These are phyloP conservation scores for Platanthera guangdongensis DNA, from an alignment of 106 monocot species.

Conservation along the genomic window DNA sequence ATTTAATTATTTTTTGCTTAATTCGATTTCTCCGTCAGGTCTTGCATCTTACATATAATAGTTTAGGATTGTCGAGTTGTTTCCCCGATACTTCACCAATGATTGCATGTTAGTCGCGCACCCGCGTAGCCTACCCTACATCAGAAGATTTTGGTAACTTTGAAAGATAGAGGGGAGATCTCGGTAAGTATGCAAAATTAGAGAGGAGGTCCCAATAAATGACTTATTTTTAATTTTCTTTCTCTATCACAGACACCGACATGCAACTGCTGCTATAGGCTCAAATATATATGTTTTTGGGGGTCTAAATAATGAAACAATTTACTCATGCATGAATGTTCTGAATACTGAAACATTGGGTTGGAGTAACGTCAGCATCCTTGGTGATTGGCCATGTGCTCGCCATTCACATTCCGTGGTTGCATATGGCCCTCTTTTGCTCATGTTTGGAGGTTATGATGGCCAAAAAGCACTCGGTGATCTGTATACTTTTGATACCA, in stretches of 20 bases:
- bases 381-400: constrained; percentile 69
- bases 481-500: constrained; percentile 62
- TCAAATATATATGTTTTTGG: constrained; percentile 83
- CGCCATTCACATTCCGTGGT: constrained; percentile 85
- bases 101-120: too few species aligned
- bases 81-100: too few species aligned
- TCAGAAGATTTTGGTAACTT: too few species aligned
- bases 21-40: too few species aligned
- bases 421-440: constrained; percentile 42
- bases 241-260: constrained; percentile 68
- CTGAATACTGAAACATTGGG: constrained; percentile 49
- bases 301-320: constrained; percentile 63
- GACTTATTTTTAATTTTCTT: neutral
- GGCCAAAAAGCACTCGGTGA: constrained; percentile 71
- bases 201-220: too few species aligned
- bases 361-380: constrained; percentile 43
- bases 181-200: too few species aligned
- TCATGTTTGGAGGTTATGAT: constrained; percentile 88
- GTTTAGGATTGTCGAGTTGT: too few species aligned
- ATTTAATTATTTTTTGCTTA: too few species aligned
- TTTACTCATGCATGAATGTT: constrained; percentile 69
- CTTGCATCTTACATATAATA: too few species aligned
- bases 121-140: too few species aligned
- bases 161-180: too few species aligned
- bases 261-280: constrained; percentile 77